These are phyloP conservation scores for Bolboschoenus planiculmis DNA, from an alignment of 176 grass and related monocot species.

Conservation along the genomic window DNA sequence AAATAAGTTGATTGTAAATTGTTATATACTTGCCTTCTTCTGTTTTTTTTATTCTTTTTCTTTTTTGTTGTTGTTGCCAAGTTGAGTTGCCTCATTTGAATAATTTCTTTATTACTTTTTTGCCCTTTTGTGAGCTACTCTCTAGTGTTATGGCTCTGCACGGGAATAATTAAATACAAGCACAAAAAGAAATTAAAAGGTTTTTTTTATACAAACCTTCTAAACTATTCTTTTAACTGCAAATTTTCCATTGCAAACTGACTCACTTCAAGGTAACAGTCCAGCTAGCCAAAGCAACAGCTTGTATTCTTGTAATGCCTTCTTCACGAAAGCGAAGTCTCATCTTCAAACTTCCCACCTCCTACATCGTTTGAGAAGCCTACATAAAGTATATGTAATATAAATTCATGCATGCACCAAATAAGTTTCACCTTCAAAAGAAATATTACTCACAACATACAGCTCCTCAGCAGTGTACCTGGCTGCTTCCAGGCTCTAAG, in stretches of 20 bases:
- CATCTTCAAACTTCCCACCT: conserved; percentile 89
- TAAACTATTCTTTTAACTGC: conserved; percentile 79
- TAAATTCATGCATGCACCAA: not conserved
- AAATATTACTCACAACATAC: conserved; percentile 29
- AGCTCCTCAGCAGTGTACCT: conserved; percentile 76
- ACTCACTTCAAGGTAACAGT: conserved; percentile 85
- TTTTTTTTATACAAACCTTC: conserved; percentile 57
- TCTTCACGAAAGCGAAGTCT: conserved; percentile 95
- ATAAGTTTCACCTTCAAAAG: conserved; percentile 3
- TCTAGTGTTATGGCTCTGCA: too few relatives aligned
- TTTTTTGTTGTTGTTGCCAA: too few relatives aligned
- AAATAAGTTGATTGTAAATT: too few relatives aligned
- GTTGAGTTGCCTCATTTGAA: too few relatives aligned
- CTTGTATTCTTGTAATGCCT: conserved; percentile 62
- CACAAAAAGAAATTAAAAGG: not conserved
- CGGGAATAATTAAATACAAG: too few relatives aligned
- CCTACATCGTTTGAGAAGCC: conserved; percentile 70
- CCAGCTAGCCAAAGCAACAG: conserved; percentile 64
- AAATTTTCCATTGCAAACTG: conserved; percentile 97
- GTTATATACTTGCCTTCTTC: too few relatives aligned
- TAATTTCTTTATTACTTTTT: too few relatives aligned
- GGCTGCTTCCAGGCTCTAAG: conserved; percentile 64
- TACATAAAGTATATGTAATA: conserved; percentile 23
- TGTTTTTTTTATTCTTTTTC: too few relatives aligned
- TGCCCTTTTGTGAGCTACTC: too few relatives aligned